Conservation (phyloP, 495 filamentous ascomycete genomes). For the Penicillium simplicissimum region DNA sequence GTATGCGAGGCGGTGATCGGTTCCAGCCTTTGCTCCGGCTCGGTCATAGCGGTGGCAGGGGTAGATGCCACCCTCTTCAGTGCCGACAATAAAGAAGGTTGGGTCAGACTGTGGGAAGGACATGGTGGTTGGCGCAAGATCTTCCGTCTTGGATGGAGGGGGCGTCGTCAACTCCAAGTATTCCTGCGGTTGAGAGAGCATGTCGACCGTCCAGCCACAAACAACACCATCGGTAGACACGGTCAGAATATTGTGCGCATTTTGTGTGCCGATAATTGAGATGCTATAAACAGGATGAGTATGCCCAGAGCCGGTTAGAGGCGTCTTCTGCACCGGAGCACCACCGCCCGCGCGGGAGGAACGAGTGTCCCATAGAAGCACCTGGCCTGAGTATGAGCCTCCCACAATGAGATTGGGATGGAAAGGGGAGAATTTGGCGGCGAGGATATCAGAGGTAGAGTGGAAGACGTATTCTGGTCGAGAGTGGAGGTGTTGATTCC, state of each 20-base stretch:
- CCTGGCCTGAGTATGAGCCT: conserved; percentile 93
- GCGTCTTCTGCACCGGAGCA: conserved; percentile 91
- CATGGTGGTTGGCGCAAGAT: conserved; percentile 94
- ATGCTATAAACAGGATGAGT: conserved; percentile 96
- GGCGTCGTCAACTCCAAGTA: conserved; percentile 81
- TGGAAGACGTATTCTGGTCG: conserved; percentile 96
- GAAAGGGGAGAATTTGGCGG: conserved; percentile 95
- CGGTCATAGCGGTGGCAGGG: conserved; percentile 96
- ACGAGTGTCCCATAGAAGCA: conserved; percentile 97
- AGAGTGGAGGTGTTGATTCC: conserved; percentile 92
- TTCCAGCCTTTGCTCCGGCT: conserved; percentile 92
- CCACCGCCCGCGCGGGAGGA: conserved; percentile 63
- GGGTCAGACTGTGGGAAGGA: conserved; percentile 94
- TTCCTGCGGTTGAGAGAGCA: conserved; percentile 95
- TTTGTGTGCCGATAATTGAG: conserved; percentile 94
- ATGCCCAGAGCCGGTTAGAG: conserved; percentile 85
- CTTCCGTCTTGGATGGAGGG: conserved; percentile 87
- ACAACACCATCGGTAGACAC: conserved; percentile 95
- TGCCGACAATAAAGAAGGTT: conserved; percentile 95
- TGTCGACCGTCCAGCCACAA: conserved; percentile 95
- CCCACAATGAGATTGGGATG: conserved; percentile 95
- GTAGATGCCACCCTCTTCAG: conserved; percentile 93
- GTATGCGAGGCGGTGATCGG: conserved; percentile 82
- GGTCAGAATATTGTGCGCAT: conserved; percentile 96
- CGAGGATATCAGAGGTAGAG: conserved; percentile 91